Evolutionary conservation across 2,329 filamentous ascomycete genomes (phyloP), one percentile per base, ranked within the genome.

Genomic region (Biscogniauxia mediterranea): DNA sequence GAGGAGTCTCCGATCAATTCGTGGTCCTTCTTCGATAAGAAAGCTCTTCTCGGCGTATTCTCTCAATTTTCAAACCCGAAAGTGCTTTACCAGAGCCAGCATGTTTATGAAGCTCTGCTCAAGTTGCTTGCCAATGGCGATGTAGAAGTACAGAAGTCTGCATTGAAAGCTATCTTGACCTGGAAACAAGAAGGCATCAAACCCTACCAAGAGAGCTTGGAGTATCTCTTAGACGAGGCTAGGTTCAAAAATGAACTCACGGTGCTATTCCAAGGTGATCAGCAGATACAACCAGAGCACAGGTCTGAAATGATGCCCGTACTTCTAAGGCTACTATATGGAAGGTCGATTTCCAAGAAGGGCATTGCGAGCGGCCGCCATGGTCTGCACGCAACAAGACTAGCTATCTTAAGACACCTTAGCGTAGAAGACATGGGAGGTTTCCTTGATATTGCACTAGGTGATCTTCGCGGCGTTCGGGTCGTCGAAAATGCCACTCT

Each of bases 221-320:
- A 92, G 64, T 93, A 92, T 68, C 81, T 99, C 1, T 84, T 98
- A 8, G 95, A 99, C 67, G 95, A 98, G 64, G 88, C 91, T 23
- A 86, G 91, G 55, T 97, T 98, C 77, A 92, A 93, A 71, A 95
- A 98, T 70, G 94, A 98, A 73, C 83, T 99, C n/a, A 89, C 92
- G 0, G 87, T 95, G 4, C 90, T 99, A 66, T 84, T 99, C 57
- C 89, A 92, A 70, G 85, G 89, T 17, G 88, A 91, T 19, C 87
- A 87, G 60, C 77, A 88, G 58, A 89, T 97, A 66, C 87, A 89
- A 66, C 79, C 87, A 6, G 85, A 89, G 56, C 92, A 99, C 71
- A 86, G 90, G 8, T 71, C 79, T 3, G 85, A 87, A 53, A 77
- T 97, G 42, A 91, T 98, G 82, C 94, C 95, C 1, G 86, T 99